Conservation (phyloP, 2,329 filamentous ascomycete genomes). For the Trichoderma gracile region DNA sequence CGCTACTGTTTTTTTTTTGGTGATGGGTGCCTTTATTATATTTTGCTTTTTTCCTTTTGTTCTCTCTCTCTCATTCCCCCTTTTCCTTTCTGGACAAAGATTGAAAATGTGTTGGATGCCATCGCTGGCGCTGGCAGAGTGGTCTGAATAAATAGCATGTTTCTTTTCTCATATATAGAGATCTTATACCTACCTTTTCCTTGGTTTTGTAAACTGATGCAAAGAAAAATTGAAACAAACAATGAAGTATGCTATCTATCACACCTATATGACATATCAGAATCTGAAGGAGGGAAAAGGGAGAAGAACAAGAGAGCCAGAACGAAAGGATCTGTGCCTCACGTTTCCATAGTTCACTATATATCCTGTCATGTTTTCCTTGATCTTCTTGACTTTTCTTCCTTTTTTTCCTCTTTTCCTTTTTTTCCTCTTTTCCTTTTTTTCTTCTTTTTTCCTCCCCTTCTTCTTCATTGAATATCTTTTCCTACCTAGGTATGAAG, state of each 20-base stretch:
- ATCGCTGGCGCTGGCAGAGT: slow-evolving; percentile 24
- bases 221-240: too few relatives aligned
- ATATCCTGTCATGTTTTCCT: neutral
- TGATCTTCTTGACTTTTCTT: neutral
- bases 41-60: too few relatives aligned
- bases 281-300: too few relatives aligned
- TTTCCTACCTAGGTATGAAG: too few relatives aligned
- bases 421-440: neutral
- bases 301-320: too few relatives aligned
- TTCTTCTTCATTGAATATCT: too few relatives aligned
- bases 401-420: neutral
- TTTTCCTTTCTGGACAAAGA: neutral
- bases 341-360: neutral
- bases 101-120: neutral
- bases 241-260: too few relatives aligned
- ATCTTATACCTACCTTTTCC: neutral
- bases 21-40: neutral
- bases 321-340: neutral
- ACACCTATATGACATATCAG: too few relatives aligned
- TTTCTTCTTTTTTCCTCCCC: too few relatives aligned
- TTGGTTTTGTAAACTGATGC: too few relatives aligned
- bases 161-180: neutral
- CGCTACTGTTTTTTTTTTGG: too few relatives aligned
- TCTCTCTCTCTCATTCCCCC: too few relatives aligned
- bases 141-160: neutral